Base-by-base conservation (phyloP, 345 rosid species). In the Moricandia moricandioides region DNA sequence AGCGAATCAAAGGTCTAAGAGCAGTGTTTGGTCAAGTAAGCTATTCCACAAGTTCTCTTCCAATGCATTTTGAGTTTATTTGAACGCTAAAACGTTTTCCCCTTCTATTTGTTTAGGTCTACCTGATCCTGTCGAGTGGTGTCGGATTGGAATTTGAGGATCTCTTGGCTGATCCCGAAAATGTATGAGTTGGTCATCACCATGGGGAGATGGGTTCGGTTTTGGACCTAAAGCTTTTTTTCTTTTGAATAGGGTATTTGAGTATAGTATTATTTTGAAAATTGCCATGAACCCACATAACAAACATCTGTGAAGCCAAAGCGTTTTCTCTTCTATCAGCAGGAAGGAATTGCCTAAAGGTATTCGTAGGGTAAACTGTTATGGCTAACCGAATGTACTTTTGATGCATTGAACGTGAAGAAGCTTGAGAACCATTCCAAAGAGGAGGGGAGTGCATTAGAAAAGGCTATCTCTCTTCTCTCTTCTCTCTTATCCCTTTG, bases 271-370 rank as follows among this genome's bases (percentile, higher is more conserved):
- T 64, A 47, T 34, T 18, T 71, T 55, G 39, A 70, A 60, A 30
- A 2, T 60, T 75, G 7, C 58, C 58, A 94, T 97, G 97, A 47
- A 95, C 96, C 21, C 97, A 92, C 80, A 82, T 95, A 77, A 74
- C 97, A 81, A 95, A 95, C 67, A 95, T 96, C 1, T 82, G 85
- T 9, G 97, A 95, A 82, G 97, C 99, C 35, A 88, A 89, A 79
- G 92, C 91, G 43, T 95, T 95, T 73, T 97, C 96, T 80, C 91
- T 95, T 82, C 79, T 92, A 67, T 86, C 96, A 1, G 96, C n/a
- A 95, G 87, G 97, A 95, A 86, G 97, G 93, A 40, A 89, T 95
- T 81, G 97, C 96, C 96, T 56, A 92, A 89, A 86, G 97, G 97
- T 71, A 79, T 95, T 33, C 70, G 97, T 52, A 86, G 97, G 77